phyloP scores from a whole-genome alignment of 345 rosid genomes.

The Bruguiera parviflora region DNA sequence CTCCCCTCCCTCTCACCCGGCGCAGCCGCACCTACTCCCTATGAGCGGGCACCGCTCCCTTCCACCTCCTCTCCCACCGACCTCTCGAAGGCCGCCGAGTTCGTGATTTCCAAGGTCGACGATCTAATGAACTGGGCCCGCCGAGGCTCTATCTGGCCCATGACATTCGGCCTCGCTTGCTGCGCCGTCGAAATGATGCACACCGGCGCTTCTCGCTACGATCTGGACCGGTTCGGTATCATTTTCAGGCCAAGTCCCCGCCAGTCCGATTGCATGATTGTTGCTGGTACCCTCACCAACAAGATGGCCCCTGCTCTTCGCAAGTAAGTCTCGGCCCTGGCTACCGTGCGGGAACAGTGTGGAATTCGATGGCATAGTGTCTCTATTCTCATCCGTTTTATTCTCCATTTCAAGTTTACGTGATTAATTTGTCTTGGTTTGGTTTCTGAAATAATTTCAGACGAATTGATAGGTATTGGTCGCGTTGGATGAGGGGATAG shows the following conservation, averaged over 20 bases:
- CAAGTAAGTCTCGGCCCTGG: conserved; percentile 22
- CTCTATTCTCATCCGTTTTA: background rate
- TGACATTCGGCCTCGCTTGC: conserved; percentile 97
- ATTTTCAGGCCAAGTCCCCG: conserved; percentile 97
- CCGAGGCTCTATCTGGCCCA: conserved; percentile 96
- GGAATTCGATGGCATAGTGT: background rate
- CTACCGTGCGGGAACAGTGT: no score
- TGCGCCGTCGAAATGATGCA: conserved; percentile 99
- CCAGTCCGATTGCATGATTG: conserved; percentile 96
- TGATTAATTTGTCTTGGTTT: no score
- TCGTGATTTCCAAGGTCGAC: conserved; percentile 82
- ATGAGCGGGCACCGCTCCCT: conserved; percentile 56
- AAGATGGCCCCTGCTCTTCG: conserved; percentile 99
- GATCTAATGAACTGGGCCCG: conserved; percentile 92
- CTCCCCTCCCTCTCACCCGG: conserved; percentile 36
- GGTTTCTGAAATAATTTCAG: no score
- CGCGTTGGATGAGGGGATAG: no score
- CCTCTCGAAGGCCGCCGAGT: conserved; percentile 74
- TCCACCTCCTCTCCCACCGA: conserved; percentile 44
- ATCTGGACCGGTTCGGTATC: conserved; percentile 89
- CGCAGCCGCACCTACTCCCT: conserved; percentile 47
- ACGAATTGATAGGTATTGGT: no score
- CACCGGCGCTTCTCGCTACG: conserved; percentile 93
- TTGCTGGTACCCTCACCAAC: conserved; percentile 97
- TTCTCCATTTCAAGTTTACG: background rate